Evolutionary conservation across 2,329 filamentous ascomycete species (phyloP).

Genomic region (Pseudogymnoascus pannorum): DNA sequence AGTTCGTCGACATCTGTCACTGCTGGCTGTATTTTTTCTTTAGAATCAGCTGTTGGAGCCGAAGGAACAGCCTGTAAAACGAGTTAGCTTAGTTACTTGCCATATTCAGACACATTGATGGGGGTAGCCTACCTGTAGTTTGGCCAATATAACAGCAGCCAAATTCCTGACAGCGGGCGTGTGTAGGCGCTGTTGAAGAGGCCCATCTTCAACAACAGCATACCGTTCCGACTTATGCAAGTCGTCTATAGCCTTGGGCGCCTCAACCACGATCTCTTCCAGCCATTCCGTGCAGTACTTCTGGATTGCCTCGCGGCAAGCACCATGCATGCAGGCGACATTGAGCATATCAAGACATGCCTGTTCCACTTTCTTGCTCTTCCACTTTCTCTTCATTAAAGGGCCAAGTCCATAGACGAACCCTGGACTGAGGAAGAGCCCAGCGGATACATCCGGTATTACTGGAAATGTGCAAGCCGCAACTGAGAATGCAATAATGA

Average conservation of each 20-base stretch:
- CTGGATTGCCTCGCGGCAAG: conserved; percentile 74
- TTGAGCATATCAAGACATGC: conserved; percentile 85
- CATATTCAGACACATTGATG: conserved; percentile 12
- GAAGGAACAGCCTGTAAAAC: conserved; percentile 29
- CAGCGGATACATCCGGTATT: conserved; percentile 64
- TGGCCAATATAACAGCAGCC: conserved; percentile 70
- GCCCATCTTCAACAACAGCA: conserved; percentile 23
- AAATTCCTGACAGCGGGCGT: conserved; percentile 55
- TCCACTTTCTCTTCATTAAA: conserved; percentile 71
- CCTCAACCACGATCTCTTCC: conserved; percentile 66
- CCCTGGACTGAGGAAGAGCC: conserved; percentile 80
- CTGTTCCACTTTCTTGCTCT: conserved; percentile 78
- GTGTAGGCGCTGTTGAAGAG: conserved; percentile 35
- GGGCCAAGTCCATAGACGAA: conserved; percentile 73
- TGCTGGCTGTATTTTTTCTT: conserved; percentile 39
- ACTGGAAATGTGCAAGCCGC: conserved; percentile 83
- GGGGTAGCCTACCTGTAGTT: conserved; percentile 50
- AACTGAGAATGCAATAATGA: conserved; percentile 90
- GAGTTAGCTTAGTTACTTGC: conserved; percentile 28
- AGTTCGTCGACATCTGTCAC: conserved; percentile 60
- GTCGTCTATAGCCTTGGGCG: conserved; percentile 46
- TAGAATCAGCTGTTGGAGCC: conserved; percentile 21
- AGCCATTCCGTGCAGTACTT: conserved; percentile 85
- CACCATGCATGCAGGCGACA: conserved; percentile 77
- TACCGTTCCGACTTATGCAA: conserved; percentile 18